These are phyloP conservation scores for Microcyclosporella mali DNA, from an alignment of 2,329 filamentous ascomycete genomes.

Conservation along the genomic window DNA sequence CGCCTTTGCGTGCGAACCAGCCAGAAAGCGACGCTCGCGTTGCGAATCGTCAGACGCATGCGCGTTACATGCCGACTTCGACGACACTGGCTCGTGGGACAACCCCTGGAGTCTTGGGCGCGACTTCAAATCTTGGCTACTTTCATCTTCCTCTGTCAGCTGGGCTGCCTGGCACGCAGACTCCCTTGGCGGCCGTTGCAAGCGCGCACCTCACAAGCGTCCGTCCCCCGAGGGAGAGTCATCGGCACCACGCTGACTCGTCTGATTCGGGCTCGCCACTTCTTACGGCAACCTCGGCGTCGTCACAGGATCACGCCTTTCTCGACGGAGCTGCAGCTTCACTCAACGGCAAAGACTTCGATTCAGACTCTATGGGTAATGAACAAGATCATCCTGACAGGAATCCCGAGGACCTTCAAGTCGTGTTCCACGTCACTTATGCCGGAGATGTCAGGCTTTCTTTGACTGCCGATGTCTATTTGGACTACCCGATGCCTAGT, in stretches of 20 bases:
- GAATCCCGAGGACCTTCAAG: constrained; percentile 79
- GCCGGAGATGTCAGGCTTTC: constrained; percentile 80
- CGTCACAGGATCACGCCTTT: constrained; percentile 34
- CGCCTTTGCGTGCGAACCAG: no score
- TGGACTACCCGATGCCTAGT: constrained; percentile 97
- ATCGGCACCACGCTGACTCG: constrained; percentile 33
- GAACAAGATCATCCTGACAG: constrained; percentile 61
- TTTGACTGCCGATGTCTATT: constrained; percentile 86
- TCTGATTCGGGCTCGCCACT: constrained; percentile 44
- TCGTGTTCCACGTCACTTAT: constrained; percentile 86
- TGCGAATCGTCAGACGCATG: no score
- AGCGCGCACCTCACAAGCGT: constrained; percentile 55
- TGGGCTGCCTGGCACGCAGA: constrained; percentile 68
- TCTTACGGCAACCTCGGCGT: constrained; percentile 40
- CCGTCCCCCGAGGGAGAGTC: constrained; percentile 17
- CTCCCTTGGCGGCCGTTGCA: constrained; percentile 71
- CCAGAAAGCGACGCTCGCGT: no score
- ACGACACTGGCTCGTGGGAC: constrained; percentile 39
- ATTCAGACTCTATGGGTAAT: constrained; percentile 28
- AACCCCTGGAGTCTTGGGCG: constrained; percentile 59
- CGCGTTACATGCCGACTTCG: constrained; percentile 2
- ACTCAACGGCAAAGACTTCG: constrained; percentile 19
- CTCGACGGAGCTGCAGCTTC: constrained; percentile 20
- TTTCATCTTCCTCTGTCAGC: constrained; percentile 71
- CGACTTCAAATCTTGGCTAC: constrained; percentile 71